These are phyloP conservation scores for Loxodes magnus DNA, from an alignment of 73 alveolate species.

Conservation along the genomic window DNA sequence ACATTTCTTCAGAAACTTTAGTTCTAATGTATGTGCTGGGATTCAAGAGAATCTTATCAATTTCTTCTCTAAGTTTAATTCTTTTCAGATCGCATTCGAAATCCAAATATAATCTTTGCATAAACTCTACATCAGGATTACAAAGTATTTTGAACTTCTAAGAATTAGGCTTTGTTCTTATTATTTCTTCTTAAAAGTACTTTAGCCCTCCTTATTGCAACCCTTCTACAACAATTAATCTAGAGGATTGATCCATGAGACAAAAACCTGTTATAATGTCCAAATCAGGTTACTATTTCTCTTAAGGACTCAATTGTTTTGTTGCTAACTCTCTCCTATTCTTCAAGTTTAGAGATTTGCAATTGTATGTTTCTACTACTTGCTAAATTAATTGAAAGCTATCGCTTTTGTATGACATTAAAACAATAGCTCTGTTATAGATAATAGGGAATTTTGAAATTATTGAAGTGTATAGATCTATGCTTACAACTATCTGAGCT, in stretches of 20 bases:
- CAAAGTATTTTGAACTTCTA: conserved; percentile 26
- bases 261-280: conserved; percentile 53
- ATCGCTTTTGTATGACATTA: too few species aligned
- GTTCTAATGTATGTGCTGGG: conserved; percentile 61
- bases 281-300: conserved; percentile 19
- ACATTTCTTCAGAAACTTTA: conserved; percentile 57
- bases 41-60: conserved; percentile 35
- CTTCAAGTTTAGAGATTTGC: too few species aligned
- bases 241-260: conserved; percentile 41
- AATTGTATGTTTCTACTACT: too few species aligned
- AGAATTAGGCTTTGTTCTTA: conserved; percentile 36
- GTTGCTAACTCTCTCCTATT: too few species aligned
- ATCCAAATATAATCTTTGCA: conserved; percentile 41
- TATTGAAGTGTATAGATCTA: too few species aligned
- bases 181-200: conserved; percentile 20
- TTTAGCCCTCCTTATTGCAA: conserved; percentile 48
- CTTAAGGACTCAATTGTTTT: conserved; percentile 38
- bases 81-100: conserved; percentile 44
- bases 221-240: conserved; percentile 55
- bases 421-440: too few species aligned
- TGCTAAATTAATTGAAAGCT: too few species aligned
- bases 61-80: conserved; percentile 41
- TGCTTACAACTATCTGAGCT: too few species aligned
- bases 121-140: conserved; percentile 51
- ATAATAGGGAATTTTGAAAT: too few species aligned